Percentiles rank a stretch among this genome's conserved stretches.
Evolutionary conservation across 2,329 filamentous ascomycete genomes (phyloP).

Genomic region (Epicoccum nigrum): DNA sequence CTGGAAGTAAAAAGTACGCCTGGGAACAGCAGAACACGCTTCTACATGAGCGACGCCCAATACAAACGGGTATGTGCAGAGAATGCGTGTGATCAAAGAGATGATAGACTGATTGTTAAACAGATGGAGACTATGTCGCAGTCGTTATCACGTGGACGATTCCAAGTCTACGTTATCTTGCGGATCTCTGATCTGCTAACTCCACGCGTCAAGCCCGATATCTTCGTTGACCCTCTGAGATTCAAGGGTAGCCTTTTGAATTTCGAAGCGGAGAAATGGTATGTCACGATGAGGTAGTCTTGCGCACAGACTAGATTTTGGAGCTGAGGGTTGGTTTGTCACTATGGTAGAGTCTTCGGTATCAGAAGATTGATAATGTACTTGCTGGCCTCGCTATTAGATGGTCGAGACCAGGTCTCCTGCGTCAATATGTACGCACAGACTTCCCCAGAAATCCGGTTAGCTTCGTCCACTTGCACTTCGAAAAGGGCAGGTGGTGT

Average conservation of each 20-base stretch:
- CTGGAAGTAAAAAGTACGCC: conserved; percentile 62
- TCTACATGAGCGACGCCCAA: conserved; percentile 57
- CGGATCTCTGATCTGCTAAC: conserved; percentile 13
- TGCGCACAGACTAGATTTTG: too few species aligned
- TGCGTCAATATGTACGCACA: too few species aligned
- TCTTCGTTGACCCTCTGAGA: conserved; percentile 16
- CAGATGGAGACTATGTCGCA: neutral
- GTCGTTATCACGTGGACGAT: neutral
- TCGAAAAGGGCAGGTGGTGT: too few species aligned
- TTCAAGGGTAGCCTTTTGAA: conserved; percentile 7
- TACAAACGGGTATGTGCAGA: conserved; percentile 40
- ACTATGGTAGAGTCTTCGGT: too few species aligned
- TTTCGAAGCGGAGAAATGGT: conserved; percentile 16
- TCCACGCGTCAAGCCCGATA: conserved; percentile 6
- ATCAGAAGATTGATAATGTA: too few species aligned
- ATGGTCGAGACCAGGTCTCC: too few species aligned
- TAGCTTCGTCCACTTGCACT: too few species aligned
- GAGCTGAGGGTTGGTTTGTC: too few species aligned
- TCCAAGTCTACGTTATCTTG: conserved; percentile 17
- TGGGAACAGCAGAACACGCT: conserved; percentile 45
- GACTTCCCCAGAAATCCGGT: too few species aligned
- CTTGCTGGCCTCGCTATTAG: too few species aligned
- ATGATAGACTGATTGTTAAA: too few species aligned
- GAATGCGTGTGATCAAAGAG: neutral
- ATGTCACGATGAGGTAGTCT: neutral